Base-by-base conservation (phyloP, 2,329 filamentous ascomycete genomes). In the Sclerotinia minor region DNA sequence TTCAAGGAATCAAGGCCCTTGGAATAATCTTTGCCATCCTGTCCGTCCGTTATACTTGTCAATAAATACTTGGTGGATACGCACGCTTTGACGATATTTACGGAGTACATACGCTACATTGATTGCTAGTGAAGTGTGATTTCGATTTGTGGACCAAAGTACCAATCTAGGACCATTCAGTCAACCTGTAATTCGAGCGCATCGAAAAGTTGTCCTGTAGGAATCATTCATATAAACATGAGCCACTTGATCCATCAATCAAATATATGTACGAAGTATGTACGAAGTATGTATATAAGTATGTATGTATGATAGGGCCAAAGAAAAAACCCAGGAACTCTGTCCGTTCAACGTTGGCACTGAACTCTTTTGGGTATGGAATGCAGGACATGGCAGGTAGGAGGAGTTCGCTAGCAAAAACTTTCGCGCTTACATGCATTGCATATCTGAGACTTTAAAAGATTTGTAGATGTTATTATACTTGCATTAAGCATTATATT, bases 41-140 rank as follows among this genome's bases (percentile, higher is more conserved):
- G 32, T 57, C 32, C 45, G 44, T 38, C 26, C 29, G 58, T 35
- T 60, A 15, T 60, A 49, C 50, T 47, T 35, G 61, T 64, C 50
- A 55, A 54, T 65, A 7, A n/a, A 45, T 47, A 55, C 45, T 47
- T 19, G 38, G 19, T 55, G 35, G 63, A 24, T n/a, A 41, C 38
- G 38, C 45, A 54, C 61, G 35, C 49, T 45, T 54, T 64, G 61
- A 54, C 49, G 59, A 63, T 50, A 63, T 63, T 26, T 35, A 35
- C 35, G 7, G 35, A 35, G 35, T 9, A 35, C 35, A 35, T 50
- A 24, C 32, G 26, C 45, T 59, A 47, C 45, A 49, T 60, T 45
- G 32, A 19, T 45, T 64, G 38, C 32, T 54, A 35, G 59, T 29
- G 59, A 38, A 17, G 45, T 63, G 45, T 63, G 26, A 63, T 63